Conservation (phyloP, 306 rosid species). For the Casuarina equisetifolia region DNA sequence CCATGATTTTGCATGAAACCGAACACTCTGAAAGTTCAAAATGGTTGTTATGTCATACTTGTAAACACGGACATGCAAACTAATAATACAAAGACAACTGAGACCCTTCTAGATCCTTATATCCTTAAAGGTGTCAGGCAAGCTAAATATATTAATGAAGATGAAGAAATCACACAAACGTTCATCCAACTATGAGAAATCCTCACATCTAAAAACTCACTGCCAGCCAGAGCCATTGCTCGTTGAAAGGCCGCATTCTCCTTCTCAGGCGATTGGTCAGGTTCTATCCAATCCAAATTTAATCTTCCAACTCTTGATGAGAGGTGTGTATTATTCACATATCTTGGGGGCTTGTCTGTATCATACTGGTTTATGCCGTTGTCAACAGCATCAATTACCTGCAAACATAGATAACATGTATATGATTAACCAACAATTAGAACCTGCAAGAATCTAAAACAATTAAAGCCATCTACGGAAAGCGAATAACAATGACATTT, state of each 20-base stretch:
- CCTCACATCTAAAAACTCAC: slow-evolving; percentile 80
- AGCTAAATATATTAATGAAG: neutral
- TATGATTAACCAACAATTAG: neutral
- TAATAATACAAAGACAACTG: neutral
- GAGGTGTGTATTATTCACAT: slow-evolving; percentile 91
- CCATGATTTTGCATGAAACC: slow-evolving; percentile 83
- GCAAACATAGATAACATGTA: slow-evolving; percentile 23
- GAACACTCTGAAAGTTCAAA: slow-evolving; percentile 57
- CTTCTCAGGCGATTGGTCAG: slow-evolving; percentile 81
- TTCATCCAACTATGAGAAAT: neutral
- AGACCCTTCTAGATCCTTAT: neutral
- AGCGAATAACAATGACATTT: neutral
- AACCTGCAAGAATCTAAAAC: neutral
- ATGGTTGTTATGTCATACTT: slow-evolving; percentile 1
- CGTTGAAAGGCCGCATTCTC: slow-evolving; percentile 85
- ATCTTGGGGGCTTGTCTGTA: slow-evolving; percentile 85
- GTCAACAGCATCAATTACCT: slow-evolving; percentile 98
- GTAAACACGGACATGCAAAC: neutral
- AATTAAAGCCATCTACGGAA: neutral
- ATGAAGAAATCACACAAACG: neutral
- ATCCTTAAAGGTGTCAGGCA: neutral
- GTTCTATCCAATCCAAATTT: slow-evolving; percentile 92
- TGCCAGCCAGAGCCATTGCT: slow-evolving; percentile 89
- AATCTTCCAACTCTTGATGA: slow-evolving; percentile 88
- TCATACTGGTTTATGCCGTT: slow-evolving; percentile 90